These are phyloP conservation scores for Aspergillus candidus DNA, from an alignment of 2,329 filamentous ascomycete species.

Conservation along the genomic window DNA sequence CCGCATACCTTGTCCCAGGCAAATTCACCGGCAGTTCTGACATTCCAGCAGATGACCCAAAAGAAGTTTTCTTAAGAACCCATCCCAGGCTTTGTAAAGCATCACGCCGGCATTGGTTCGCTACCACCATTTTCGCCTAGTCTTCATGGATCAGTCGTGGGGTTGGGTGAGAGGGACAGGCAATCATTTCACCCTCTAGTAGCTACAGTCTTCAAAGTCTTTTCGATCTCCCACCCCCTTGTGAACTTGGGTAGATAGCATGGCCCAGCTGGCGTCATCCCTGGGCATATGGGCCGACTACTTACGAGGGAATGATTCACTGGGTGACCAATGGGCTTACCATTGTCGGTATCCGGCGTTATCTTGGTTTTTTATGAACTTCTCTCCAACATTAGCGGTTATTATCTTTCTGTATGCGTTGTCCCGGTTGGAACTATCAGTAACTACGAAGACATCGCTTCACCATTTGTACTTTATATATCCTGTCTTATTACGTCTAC, in stretches of 20 bases:
- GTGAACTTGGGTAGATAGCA: too few species aligned
- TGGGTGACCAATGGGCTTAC: background rate
- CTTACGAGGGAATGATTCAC: too few species aligned
- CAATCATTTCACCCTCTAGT: background rate
- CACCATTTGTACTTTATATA: background rate
- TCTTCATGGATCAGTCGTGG: background rate
- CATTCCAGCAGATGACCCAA: constrained; percentile 22
- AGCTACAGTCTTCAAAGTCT: too few species aligned
- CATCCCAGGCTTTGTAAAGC: background rate
- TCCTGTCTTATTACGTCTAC: constrained; percentile 1
- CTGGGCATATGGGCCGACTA: too few species aligned
- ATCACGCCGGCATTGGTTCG: background rate
- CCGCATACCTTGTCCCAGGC: too few species aligned
- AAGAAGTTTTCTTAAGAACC: constrained; percentile 19
- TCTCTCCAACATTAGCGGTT: constrained; percentile 6
- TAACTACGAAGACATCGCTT: too few species aligned
- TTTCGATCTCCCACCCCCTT: too few species aligned
- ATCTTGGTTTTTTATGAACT: constrained; percentile 5
- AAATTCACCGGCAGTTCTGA: constrained; percentile 2
- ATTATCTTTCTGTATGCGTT: constrained; percentile 6
- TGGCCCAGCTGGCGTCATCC: too few species aligned
- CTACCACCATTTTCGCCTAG: too few species aligned
- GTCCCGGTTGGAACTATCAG: background rate
- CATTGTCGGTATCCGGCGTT: constrained; percentile 5
- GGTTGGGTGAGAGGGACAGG: too few species aligned